A percentile compares a stretch with the other conserved stretches of the same genome.
Conservation (phyloP, 2,329 filamentous ascomycete species). For the Pyricularia pennisetigena region DNA sequence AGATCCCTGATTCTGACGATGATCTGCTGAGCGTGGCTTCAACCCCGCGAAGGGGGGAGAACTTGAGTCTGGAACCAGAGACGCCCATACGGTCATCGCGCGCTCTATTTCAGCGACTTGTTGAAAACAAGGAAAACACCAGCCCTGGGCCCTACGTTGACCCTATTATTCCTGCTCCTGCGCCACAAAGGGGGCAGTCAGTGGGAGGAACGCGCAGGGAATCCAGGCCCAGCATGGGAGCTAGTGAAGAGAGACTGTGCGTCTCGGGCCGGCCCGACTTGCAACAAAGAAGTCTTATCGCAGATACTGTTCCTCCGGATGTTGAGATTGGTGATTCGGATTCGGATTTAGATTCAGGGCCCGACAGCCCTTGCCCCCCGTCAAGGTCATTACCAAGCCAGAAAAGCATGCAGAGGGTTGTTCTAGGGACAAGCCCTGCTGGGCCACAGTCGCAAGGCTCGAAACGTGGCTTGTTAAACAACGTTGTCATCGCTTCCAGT, state of each 20-base stretch:
- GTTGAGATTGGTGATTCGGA: slow-evolving; percentile 3
- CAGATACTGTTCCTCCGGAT: neutral
- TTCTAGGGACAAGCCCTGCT: neutral
- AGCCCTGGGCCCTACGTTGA: neutral
- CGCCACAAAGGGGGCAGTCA: neutral
- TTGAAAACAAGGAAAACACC: neutral
- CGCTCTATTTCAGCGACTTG: neutral
- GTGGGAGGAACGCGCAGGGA: neutral
- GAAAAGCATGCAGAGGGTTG: neutral
- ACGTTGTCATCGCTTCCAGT: neutral
- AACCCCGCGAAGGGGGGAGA: slow-evolving; percentile 16
- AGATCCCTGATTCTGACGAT: slow-evolving; percentile 42
- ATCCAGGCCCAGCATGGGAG: neutral
- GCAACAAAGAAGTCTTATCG: neutral
- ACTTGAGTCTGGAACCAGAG: slow-evolving; percentile 1
- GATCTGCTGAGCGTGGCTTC: slow-evolving; percentile 21
- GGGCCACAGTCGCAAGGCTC: neutral
- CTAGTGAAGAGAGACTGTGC: neutral
- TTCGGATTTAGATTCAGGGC: neutral
- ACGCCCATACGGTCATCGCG: neutral
- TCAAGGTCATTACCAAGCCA: neutral
- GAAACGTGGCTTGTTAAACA: neutral
- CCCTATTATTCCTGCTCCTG: neutral
- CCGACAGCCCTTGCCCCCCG: neutral
- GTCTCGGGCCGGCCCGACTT: neutral